Base-by-base conservation (phyloP, 2,329 filamentous ascomycete genomes). In the Ophiosphaerella narmari region DNA sequence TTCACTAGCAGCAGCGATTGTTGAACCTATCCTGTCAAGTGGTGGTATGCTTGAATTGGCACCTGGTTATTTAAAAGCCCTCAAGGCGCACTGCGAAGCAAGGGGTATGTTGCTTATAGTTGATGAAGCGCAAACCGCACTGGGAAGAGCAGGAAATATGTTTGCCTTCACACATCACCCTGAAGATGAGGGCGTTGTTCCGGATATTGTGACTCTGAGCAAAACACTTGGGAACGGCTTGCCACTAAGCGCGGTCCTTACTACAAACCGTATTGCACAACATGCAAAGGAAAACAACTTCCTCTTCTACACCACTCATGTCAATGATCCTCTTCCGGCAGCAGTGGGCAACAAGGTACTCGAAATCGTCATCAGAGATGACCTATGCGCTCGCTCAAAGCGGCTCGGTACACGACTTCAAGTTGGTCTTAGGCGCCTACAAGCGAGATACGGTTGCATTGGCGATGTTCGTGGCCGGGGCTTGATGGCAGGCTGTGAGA, bases 161-260 rank as follows among this genome's bases (percentile, higher is more conserved):
- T 85, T 86, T 43, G 84, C 82, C 1, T 64, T 62, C 16, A 50
- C 52, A 13, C 53, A 60, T 18, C 48, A 63, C 24, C 36, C 50
- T 3, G 58, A 62, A 21, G 78, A 67, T 11, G 58, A 70, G 8
- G 63, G 60, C 5, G 50, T 73, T 1, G 70, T 76, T 1, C 75
- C 75, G 1, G 74, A 88, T 59, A 85, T 88, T 32, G 68, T 86
- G 5, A 81, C 80, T 0, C 70, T 87, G 5, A 82, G 79, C 55
- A 87, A 86, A 67, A 86, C 83, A 0, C 73, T 86, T 0, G 84
- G 83, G 0, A 83, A 82, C 59, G 83, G 84, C 0, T 70, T 87
- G 0, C 83, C 85, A 1, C 72, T 87, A 3, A 79, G 78, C 41
- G 79, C 84, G 0, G 82, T 87, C 1, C 74, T 82, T 2, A 85